Evolutionary conservation across 2,329 filamentous ascomycete species (phyloP), one percentile per base, ranked within the genome.

Genomic region (Ramularia collo-cygni): DNA sequence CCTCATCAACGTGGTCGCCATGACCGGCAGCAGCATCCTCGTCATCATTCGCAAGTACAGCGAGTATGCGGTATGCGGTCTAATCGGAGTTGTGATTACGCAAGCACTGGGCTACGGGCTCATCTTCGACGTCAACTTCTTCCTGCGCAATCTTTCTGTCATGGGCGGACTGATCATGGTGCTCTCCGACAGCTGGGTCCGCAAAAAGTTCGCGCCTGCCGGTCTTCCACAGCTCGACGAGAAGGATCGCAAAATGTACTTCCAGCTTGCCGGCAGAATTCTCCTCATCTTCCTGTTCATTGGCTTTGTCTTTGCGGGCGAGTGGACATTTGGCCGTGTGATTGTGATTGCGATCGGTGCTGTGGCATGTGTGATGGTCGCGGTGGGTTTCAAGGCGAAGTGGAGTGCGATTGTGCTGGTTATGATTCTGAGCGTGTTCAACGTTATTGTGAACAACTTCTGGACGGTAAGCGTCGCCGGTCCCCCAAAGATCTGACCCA

Each of bases 181-280:
- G 14, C 76, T 98, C 34, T 95, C 89, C 28, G 92, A 98, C 70
- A 94, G 86, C 42, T 96, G 90, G 88, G 88, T 95, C 50, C 84
- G 89, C 69, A 96, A 96, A 79, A 85, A 81, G 64, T 94, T 95
- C 71, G 90, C 89, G 3, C 95, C 95, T 48, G 92, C 92, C 34
- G 92, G 92, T 34, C 76, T 98, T 38, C 92, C 92, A 35, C 79
- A 86, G 65, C 77, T 98, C 38, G 92, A 96, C 63, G 92, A 98
- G 75, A 96, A 96, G 79, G 92, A 98, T 66, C 85, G 89, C 69
- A 98, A 96, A 77, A 96, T 96, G 90, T 98, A 98, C 75, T 93
- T 98, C 70, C 92, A 96, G 77, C 82, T 98, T 47, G 92, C 92
- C 52, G 92, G 92, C 26, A 83, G 92, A 55, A 86, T 98, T 26